These are phyloP conservation scores for Nakazawaea pomicola DNA, from an alignment of 805 yeast genomes.

Conservation along the genomic window DNA sequence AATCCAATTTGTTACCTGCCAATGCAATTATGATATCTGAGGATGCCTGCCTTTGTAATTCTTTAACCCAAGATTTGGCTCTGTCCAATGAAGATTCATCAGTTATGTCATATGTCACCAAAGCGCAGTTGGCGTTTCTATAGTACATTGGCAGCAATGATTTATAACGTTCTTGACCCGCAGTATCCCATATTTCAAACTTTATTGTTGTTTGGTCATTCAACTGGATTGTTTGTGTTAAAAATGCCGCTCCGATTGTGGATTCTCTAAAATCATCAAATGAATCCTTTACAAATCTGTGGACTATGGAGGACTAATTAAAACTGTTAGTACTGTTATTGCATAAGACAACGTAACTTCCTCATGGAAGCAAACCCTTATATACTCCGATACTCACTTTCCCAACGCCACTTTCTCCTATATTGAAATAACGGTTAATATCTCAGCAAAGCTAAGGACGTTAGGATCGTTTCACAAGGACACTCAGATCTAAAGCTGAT, in stretches of 20 bases:
- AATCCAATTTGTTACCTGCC: slow-evolving; percentile 76
- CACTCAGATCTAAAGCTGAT: no score
- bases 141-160: slow-evolving; percentile 82
- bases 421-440: no score
- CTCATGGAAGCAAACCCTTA: neutral
- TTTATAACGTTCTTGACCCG: slow-evolving; percentile 78
- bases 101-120: slow-evolving; percentile 74
- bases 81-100: slow-evolving; percentile 60
- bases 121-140: slow-evolving; percentile 74
- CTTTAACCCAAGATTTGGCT: slow-evolving; percentile 76
- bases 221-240: slow-evolving; percentile 61
- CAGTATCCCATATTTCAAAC: slow-evolving; percentile 84
- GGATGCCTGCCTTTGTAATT: slow-evolving; percentile 76
- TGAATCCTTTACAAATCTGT: slow-evolving; percentile 66
- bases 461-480: no score
- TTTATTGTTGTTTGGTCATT: slow-evolving; percentile 52
- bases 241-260: slow-evolving; percentile 81
- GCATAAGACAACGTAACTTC: neutral
- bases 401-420: slow-evolving; percentile 69
- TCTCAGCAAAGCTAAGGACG: no score
- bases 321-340: slow-evolving; percentile 1
- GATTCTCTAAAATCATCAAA: slow-evolving; percentile 73
- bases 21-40: slow-evolving; percentile 70
- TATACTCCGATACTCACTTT: slow-evolving; percentile 28
- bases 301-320: slow-evolving; percentile 49